Percentiles rank a stretch among this genome's conserved stretches.
Conservation (phyloP, 2,329 filamentous ascomycete genomes). For the Colletotrichum sp. region DNA sequence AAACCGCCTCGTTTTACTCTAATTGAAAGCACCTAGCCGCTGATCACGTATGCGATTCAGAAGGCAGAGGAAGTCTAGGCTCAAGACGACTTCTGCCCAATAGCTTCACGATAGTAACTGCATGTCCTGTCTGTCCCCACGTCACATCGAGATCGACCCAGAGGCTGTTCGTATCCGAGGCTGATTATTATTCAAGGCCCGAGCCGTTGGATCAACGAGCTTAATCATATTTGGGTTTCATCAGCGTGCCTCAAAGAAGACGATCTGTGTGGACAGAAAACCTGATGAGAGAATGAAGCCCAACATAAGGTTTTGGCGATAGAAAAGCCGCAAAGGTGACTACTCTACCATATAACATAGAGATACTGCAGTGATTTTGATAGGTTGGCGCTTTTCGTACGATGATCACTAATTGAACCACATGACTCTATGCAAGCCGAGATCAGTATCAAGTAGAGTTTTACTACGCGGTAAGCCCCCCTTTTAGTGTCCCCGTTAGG, state of each 20-base stretch:
- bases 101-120: not conserved
- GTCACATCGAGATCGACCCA: not conserved
- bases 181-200: not conserved
- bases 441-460: not conserved
- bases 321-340: not conserved
- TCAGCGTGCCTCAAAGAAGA: not conserved
- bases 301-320: not conserved
- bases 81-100: not conserved
- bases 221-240: not conserved
- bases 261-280: not conserved
- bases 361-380: not conserved
- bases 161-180: not conserved
- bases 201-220: not conserved
- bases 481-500: not conserved
- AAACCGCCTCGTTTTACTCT: not conserved
- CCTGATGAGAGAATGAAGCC: not conserved
- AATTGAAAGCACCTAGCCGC: not conserved
- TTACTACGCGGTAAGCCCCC: not conserved
- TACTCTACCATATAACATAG: accelerated
- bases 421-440: not conserved
- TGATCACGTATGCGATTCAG: not conserved
- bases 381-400: not conserved
- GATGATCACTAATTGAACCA: not conserved
- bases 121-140: not conserved
- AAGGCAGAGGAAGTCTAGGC: not conserved